Evolutionary conservation across 1,139 yeast species (phyloP), one percentile per base, ranked within the genome.

Genomic region (Geotrichum siamense): DNA sequence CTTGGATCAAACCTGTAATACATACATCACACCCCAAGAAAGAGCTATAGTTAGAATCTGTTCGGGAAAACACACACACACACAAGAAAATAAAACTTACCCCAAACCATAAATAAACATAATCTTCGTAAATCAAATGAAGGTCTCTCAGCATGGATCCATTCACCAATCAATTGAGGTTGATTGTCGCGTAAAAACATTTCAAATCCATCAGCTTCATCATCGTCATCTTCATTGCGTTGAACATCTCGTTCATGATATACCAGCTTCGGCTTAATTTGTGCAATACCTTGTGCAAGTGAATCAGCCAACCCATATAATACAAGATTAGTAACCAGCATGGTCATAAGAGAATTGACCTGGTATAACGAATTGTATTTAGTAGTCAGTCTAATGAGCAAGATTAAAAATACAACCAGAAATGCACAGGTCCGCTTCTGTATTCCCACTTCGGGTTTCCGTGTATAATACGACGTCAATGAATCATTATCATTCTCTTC

Each of bases 251-350:
- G 16, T 6, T 15, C 19, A 10, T 12, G 19, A 25, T 26, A 33
- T 5, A 33, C 17, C 3, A 21, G 13, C 19, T 15, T 22, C 4
- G 37, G 37, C n/a, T 33, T 33, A 4, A 21, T 10, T 33, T 33
- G 37, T 5, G 37, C 37, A 10, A 33, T 20, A 10, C 27, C 37
- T 61, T 91, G 98, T 0, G 97, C 98, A 49, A 87, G 63, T 0
- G 91, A 78, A 59, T 89, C 98, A 0, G 96, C 87, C 6, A 87
- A 77, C 0, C 96, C 96, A 60, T 80, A 85, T 3, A 89, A 67
- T 10, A 89, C 77, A 31, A 84, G 67, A 58, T 89, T 89, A 1
- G 96, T 80, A n/a, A 82, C 76, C 46, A 85, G 75, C 39, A 89
- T 84, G 3, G 96, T 87, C 15, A 82, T 60, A 22, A 87, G 63